These are phyloP conservation scores for Aspergillus tamarii DNA, from an alignment of 2,329 filamentous ascomycete genomes.

Conservation along the genomic window DNA sequence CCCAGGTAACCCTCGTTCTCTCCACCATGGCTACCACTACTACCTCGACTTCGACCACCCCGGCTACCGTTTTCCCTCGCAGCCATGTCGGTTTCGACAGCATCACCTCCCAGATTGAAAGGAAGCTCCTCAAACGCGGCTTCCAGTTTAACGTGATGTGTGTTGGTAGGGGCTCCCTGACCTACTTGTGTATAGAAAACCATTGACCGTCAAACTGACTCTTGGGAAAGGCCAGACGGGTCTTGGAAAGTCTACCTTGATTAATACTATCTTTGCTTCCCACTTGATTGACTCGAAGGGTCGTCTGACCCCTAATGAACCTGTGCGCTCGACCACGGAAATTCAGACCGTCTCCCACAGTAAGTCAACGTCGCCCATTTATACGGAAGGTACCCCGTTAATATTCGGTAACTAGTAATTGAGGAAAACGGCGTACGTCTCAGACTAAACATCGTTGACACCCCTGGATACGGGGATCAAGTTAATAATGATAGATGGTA, in stretches of 20 bases:
- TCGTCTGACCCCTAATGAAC: slow-evolving; percentile 87
- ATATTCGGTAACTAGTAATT: slow-evolving; percentile 62
- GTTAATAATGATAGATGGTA: slow-evolving; percentile 99
- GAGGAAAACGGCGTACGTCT: slow-evolving; percentile 99
- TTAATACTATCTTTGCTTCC: slow-evolving; percentile 99
- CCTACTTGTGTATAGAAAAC: not conserved
- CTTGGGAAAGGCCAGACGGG: slow-evolving; percentile 85
- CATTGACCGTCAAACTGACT: slow-evolving; percentile 4
- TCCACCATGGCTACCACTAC: slow-evolving; percentile 69
- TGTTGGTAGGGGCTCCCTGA: slow-evolving; percentile 73
- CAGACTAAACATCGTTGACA: slow-evolving; percentile 97
- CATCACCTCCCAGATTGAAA: slow-evolving; percentile 99
- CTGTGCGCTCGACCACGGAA: slow-evolving; percentile 92
- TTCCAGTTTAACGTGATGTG: slow-evolving; percentile 99
- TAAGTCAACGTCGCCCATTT: slow-evolving; percentile 36
- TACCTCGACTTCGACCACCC: slow-evolving; percentile 52
- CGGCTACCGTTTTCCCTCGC: slow-evolving; percentile 74
- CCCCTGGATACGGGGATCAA: slow-evolving; percentile 94
- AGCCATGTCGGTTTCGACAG: slow-evolving; percentile 99
- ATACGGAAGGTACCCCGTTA: slow-evolving; percentile 12
- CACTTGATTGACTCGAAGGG: slow-evolving; percentile 99
- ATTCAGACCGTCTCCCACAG: slow-evolving; percentile 96
- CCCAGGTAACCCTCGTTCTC: slow-evolving; percentile 28
- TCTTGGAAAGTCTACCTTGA: slow-evolving; percentile 96
- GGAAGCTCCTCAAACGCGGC: slow-evolving; percentile 98